Conservation (phyloP, 768 basidiomycete species). For the Xerocomellus amylosporus region DNA sequence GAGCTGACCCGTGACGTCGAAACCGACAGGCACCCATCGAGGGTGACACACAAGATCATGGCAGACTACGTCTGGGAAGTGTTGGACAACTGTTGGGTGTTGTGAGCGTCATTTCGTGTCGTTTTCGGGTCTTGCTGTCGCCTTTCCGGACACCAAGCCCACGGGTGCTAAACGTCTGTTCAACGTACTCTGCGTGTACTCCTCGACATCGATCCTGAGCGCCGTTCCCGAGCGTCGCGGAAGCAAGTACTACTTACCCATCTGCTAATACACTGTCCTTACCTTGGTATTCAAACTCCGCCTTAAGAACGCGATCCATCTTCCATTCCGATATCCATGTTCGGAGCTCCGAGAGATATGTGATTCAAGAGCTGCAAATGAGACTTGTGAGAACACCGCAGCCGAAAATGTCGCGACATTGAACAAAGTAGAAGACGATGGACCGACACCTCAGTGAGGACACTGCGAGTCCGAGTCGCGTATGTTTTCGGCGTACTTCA, state of each 20-base stretch:
- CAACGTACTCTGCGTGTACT: too few relatives aligned
- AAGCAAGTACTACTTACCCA: too few relatives aligned
- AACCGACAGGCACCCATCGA: constrained; percentile 45
- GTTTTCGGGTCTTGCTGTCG: not conserved
- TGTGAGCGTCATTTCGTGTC: not conserved
- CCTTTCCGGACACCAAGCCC: not conserved
- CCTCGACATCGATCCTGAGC: not conserved
- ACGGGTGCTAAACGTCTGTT: not conserved
- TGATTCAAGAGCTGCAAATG: not conserved
- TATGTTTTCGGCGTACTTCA: too few relatives aligned
- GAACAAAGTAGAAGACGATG: too few relatives aligned
- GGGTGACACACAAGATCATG: constrained; percentile 50
- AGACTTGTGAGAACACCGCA: too few relatives aligned
- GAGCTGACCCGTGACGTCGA: not conserved
- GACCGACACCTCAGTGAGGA: too few relatives aligned
- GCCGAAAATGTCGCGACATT: too few relatives aligned
- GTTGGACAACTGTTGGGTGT: constrained; percentile 31
- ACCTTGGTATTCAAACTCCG: too few relatives aligned
- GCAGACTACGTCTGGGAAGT: constrained; percentile 49
- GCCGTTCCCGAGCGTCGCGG: not conserved
- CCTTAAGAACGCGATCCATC: not conserved
- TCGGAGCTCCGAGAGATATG: not conserved
- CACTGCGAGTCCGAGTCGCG: too few relatives aligned
- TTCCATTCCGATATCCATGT: not conserved
- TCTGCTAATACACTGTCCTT: too few relatives aligned